Evolutionary conservation across 371 early-diverging fungal genomes (phyloP), one percentile per base, ranked within the genome.

Genomic region (Conidiobolus incongruus): DNA sequence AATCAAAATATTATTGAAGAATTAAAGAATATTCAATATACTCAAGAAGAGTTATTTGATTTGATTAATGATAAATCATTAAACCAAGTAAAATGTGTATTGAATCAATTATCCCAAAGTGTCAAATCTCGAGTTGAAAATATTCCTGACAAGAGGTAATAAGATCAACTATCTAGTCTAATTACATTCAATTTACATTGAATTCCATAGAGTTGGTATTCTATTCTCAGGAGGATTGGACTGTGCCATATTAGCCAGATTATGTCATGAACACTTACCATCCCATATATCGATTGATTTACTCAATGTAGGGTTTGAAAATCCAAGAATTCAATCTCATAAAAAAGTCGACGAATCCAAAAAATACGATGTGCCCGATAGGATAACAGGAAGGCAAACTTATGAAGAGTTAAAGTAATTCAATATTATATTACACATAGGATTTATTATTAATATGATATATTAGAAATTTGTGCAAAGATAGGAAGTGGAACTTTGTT

Each of bases 181-280:
- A n/a, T n/a, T n/a, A n/a, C n/a, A n/a, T n/a, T n/a, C n/a, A n/a
- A n/a, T n/a, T n/a, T n/a, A n/a, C n/a, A n/a, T n/a, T n/a, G n/a
- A n/a, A n/a, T n/a, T n/a, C n/a, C n/a, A n/a, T 15, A 61, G 81
- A 12, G 63, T 88, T 1, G 88, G 75, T 0, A 66, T 94, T 19
- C 51, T 95, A 35, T 95, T 95, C 50, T 92, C 92, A 0, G 95
- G 95, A 20, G 95, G 95, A 1, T 53, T 95, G 2, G 95, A 95
- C 52, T 95, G 91, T 58, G 75, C 77, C 2, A 60, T 72, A 26
- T 59, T 95, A 6, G 92, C 93, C 0, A 81, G 77, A 0, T 58
- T 90, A 3, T 75, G 78, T 0, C 63, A 85, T 48, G 52, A 53
- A 8, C 58, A 70, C 35, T 48, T 93, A 1, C 83, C 88, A 0